Evolutionary conservation across 805 yeast species (phyloP).

Genomic region (Barnettozyma vustinii): DNA sequence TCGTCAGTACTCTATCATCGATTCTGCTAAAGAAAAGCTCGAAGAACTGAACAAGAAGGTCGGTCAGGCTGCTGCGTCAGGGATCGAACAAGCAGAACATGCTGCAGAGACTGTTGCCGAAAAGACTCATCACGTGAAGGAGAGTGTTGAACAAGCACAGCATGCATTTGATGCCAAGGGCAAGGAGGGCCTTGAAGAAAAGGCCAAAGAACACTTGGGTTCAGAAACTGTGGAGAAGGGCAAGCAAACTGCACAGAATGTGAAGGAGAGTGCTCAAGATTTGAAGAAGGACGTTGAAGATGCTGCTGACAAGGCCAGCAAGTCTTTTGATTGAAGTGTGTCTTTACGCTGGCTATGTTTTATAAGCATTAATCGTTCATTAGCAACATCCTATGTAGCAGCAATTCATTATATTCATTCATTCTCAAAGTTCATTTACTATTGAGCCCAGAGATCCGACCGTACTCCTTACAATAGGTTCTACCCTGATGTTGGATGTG

Average conservation of each 20-base stretch:
- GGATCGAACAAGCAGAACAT: constrained; percentile 17
- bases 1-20: constrained; percentile 19
- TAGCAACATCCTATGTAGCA: background rate
- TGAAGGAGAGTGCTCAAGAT: constrained; percentile 7
- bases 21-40: constrained; percentile 19
- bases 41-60: constrained; percentile 20
- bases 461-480: constrained; percentile 9
- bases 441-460: constrained; percentile 2
- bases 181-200: constrained; percentile 5
- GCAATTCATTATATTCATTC: background rate
- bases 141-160: background rate
- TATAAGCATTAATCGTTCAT: background rate
- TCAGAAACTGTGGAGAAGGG: constrained; percentile 4
- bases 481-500: constrained; percentile 14
- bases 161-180: constrained; percentile 2
- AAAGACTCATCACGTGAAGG: constrained; percentile 2
- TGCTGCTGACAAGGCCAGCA: background rate
- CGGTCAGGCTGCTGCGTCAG: constrained; percentile 22
- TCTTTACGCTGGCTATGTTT: background rate
- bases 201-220: constrained; percentile 5
- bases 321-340: background rate
- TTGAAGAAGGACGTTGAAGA: constrained; percentile 6
- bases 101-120: constrained; percentile 12
- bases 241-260: background rate
- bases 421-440: background rate